Evolutionary conservation across 108 stramenopile species (phyloP).

Genomic region (Skeletonema potamos): DNA sequence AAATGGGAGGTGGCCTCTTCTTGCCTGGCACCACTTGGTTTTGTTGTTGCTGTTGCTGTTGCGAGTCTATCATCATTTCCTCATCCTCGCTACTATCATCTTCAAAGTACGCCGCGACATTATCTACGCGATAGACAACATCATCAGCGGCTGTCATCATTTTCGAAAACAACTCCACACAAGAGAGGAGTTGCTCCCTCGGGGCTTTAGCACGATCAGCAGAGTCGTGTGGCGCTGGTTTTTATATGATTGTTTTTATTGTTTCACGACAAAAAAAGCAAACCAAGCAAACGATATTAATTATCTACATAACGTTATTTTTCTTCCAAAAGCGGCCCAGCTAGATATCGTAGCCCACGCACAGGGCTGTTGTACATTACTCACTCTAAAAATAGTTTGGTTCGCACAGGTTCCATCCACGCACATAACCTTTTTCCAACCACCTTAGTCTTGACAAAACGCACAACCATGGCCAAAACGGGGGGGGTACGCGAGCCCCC

Average conservation of each 20-base stretch:
- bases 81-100: neutral
- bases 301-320: too few relatives aligned
- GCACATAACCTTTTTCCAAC: too few relatives aligned
- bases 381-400: too few relatives aligned
- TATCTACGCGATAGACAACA: neutral
- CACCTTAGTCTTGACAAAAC: too few relatives aligned
- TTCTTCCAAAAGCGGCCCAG: too few relatives aligned
- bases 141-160: neutral
- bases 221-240: neutral
- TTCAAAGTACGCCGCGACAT: neutral
- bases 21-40: neutral
- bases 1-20: slow-evolving; percentile 2
- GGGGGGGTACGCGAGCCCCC: too few relatives aligned
- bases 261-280: too few relatives aligned
- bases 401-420: too few relatives aligned
- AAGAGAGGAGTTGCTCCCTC: neutral
- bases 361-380: too few relatives aligned
- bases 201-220: neutral
- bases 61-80: neutral
- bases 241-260: neutral
- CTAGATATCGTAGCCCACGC: too few relatives aligned
- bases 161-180: neutral
- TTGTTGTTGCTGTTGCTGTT: neutral
- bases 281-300: too few relatives aligned
- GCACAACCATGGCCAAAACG: too few relatives aligned